Base-by-base conservation (phyloP, 2,329 filamentous ascomycete species). In the Penicillium hesseltinei region DNA sequence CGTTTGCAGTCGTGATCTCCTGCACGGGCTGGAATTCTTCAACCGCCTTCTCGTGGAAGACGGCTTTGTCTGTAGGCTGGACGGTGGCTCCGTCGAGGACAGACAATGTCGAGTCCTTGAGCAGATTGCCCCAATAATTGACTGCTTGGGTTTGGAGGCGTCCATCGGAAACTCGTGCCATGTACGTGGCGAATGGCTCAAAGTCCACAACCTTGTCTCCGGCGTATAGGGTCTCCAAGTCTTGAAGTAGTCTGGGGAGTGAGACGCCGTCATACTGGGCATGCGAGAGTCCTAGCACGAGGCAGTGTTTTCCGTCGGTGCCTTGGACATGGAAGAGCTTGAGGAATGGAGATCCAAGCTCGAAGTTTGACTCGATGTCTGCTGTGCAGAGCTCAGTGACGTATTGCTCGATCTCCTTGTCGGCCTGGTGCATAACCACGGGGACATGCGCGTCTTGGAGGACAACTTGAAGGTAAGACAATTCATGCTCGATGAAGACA, bases 221-320 rank as follows among this genome's bases (percentile, higher is more conserved):
- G 1, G 65, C 53, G 55, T 81, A 85, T 11, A 88, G 69, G 0
- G 77, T 76, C 0, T 81, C 81, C 9, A 88, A 77, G 66, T 88
- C 83, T 27, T 77, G 78, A 38, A 88, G 80, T 7, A 88, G 74
- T 4, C 78, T 71, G 0, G 84, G 84, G 2, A 88, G 78, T 57
- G 83, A 88, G 27, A 88, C 83, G 62, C 86, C 86, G 60, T 88
- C 86, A 68, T 88, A 88, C 61, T 87, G 85, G 0, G 85, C 82
- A 66, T 88, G 86, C 0, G 85, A 88, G 48, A 88, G 80, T 54
- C 85, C 80, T 67, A 87, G 77, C 33, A 68, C 52, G 1, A 82
- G 80, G 29, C 75, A 76, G 1, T 71, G 68, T 3, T 73, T 58
- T 17, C 71, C 67, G 11, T 66, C 42, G 2, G 47, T 60, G 27